These are phyloP conservation scores for Fonsecaea monophora DNA, from an alignment of 2,329 filamentous ascomycete species.

Conservation along the genomic window DNA sequence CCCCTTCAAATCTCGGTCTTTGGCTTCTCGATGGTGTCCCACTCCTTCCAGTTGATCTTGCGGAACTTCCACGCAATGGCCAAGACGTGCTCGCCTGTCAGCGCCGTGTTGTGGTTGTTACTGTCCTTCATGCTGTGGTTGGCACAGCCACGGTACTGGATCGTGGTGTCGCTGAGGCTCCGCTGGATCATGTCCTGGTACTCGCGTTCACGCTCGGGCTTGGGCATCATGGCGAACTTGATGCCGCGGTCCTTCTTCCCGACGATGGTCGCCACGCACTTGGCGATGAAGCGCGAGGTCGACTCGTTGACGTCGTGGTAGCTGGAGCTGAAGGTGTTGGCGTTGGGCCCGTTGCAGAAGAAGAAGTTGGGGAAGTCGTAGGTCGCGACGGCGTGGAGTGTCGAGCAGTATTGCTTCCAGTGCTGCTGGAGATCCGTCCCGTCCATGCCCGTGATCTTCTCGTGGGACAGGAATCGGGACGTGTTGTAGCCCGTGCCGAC, in stretches of 20 bases:
- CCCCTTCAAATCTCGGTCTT: background rate
- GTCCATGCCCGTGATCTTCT: slow-evolving; percentile 18
- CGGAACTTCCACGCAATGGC: slow-evolving; percentile 13
- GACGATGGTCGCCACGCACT: background rate
- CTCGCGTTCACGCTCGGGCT: background rate
- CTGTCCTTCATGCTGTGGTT: slow-evolving; percentile 20
- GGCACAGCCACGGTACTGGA: slow-evolving; percentile 7
- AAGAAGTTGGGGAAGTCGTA: slow-evolving; percentile 24
- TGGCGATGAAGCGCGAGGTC: slow-evolving; percentile 8
- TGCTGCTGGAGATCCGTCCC: slow-evolving; percentile 24
- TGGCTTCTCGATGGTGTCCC: slow-evolving; percentile 14
- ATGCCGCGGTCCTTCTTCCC: background rate
- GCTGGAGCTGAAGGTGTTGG: slow-evolving; percentile 12
- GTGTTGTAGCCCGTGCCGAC: slow-evolving; percentile 25
- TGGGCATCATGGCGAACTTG: slow-evolving; percentile 16
- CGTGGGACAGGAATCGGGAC: slow-evolving; percentile 21
- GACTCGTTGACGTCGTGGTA: slow-evolving; percentile 20
- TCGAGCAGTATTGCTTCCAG: slow-evolving; percentile 16
- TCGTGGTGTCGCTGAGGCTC: background rate
- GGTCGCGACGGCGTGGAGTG: slow-evolving; percentile 16
- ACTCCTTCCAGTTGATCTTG: slow-evolving; percentile 18
- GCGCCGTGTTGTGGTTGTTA: slow-evolving; percentile 9
- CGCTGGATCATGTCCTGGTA: slow-evolving; percentile 17
- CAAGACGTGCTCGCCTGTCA: too few relatives aligned
- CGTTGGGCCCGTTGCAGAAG: slow-evolving; percentile 25